phyloP scores from a whole-genome alignment of 768 basidiomycete species.

The Suillus lakei region DNA sequence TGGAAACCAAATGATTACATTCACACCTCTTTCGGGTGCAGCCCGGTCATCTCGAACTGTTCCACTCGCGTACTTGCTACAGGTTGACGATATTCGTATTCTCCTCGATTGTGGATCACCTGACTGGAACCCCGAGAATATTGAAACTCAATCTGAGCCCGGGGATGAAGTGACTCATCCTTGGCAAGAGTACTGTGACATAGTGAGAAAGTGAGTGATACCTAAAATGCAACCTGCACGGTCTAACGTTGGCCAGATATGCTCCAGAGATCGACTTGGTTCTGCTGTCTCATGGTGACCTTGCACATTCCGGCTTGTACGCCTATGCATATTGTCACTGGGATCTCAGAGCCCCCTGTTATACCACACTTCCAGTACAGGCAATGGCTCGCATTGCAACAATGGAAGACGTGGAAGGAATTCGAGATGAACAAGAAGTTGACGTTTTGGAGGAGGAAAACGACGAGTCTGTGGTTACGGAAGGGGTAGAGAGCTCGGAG shows the following conservation, averaged over 20 bases:
- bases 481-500: slow-evolving; percentile 24
- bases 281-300: slow-evolving; percentile 91
- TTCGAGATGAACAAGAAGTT: slow-evolving; percentile 76
- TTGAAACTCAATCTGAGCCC: slow-evolving; percentile 26
- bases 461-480: slow-evolving; percentile 26
- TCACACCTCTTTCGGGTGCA: slow-evolving; percentile 88
- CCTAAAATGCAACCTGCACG: slow-evolving; percentile 1
- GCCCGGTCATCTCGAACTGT: slow-evolving; percentile 67
- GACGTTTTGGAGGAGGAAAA: slow-evolving; percentile 32
- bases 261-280: slow-evolving; percentile 89
- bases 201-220: slow-evolving; percentile 65
- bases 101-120: slow-evolving; percentile 95
- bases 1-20: slow-evolving; percentile 79
- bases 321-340: slow-evolving; percentile 89
- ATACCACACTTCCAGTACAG: slow-evolving; percentile 93
- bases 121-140: slow-evolving; percentile 73
- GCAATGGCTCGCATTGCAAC: slow-evolving; percentile 94
- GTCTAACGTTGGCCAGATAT: slow-evolving; percentile 47
- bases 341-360: slow-evolving; percentile 88
- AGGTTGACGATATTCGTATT: slow-evolving; percentile 92
- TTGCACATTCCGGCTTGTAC: slow-evolving; percentile 89
- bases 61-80: slow-evolving; percentile 84
- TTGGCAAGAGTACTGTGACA: slow-evolving; percentile 70
- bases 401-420: slow-evolving; percentile 84
- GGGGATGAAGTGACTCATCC: slow-evolving; percentile 40